Conservation (phyloP, 345 rosid genomes). For the Diplotaxis tenuifolia region DNA sequence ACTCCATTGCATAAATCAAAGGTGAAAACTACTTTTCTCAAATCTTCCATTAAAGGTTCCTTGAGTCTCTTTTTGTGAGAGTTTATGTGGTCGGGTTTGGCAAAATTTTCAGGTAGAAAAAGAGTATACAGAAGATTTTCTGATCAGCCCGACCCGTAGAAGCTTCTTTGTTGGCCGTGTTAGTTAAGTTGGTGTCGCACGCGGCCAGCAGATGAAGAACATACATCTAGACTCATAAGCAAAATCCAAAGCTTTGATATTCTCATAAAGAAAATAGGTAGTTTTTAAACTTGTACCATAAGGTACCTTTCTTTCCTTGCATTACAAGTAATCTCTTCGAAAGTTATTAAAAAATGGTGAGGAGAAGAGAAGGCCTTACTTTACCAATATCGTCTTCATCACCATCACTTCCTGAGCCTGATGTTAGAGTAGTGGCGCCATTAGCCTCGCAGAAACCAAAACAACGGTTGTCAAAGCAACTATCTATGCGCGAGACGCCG, state of each 20-base stretch:
- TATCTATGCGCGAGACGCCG: conserved; percentile 80
- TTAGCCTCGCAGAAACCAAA: conserved; percentile 41
- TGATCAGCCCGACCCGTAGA: conserved; percentile 32
- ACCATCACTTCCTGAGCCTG: conserved; percentile 36
- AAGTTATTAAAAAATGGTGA: conserved; percentile 22
- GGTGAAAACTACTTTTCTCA: conserved; percentile 21
- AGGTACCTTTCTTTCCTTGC: neutral
- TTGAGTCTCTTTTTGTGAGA: conserved; percentile 26
- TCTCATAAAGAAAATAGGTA: neutral
- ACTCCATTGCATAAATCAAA: conserved; percentile 33
- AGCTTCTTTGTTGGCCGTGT: conserved; percentile 45
- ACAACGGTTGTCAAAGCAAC: conserved; percentile 62
- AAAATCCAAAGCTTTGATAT: conserved; percentile 28
- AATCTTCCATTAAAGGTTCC: conserved; percentile 38
- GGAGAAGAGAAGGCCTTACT: conserved; percentile 31
- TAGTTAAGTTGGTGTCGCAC: conserved; percentile 32
- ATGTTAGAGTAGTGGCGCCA: conserved; percentile 41
- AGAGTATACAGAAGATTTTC: conserved; percentile 9
- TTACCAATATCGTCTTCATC: conserved; percentile 40
- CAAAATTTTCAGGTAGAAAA: conserved; percentile 18
- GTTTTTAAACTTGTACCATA: neutral
- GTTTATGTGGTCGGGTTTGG: conserved; percentile 39
- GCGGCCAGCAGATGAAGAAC: conserved; percentile 44
- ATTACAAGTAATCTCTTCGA: neutral
- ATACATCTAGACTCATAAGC: conserved; percentile 29